phyloP scores from a whole-genome alignment of 768 basidiomycete species.

The Boletus vinaceobasis region DNA sequence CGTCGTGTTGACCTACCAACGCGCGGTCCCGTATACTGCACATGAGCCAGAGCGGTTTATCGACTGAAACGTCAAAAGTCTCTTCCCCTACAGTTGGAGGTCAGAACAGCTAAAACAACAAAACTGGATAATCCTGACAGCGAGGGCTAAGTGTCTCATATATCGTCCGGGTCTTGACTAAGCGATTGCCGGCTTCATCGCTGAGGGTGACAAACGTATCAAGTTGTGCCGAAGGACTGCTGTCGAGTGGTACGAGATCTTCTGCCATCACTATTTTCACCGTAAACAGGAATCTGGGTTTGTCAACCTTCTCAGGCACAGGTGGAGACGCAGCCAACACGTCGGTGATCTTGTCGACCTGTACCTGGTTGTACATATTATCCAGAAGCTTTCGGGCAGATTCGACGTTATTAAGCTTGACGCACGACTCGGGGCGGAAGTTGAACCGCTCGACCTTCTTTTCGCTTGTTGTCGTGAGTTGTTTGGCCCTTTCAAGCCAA shows the following conservation, averaged over 20 bases:
- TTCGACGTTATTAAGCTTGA: slow-evolving; percentile 97
- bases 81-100: slow-evolving; percentile 76
- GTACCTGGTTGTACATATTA: slow-evolving; percentile 89
- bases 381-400: slow-evolving; percentile 88
- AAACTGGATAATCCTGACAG: slow-evolving; percentile 52
- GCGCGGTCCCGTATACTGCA: slow-evolving; percentile 90
- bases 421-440: slow-evolving; percentile 89
- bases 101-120: slow-evolving; percentile 3
- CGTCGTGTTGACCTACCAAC: slow-evolving; percentile 89
- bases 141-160: slow-evolving; percentile 89
- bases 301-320: slow-evolving; percentile 65
- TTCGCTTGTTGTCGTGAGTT: slow-evolving; percentile 72
- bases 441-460: slow-evolving; percentile 95
- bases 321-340: slow-evolving; percentile 59
- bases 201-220: slow-evolving; percentile 95
- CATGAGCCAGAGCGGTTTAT: slow-evolving; percentile 96
- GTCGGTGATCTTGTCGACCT: slow-evolving; percentile 81
- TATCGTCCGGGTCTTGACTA: slow-evolving; percentile 94
- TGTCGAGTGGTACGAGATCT: slow-evolving; percentile 73
- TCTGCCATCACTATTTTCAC: slow-evolving; percentile 94
- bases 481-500: slow-evolving; percentile 83
- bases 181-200: slow-evolving; percentile 83
- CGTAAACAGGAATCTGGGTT: slow-evolving; percentile 78
- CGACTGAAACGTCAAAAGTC: slow-evolving; percentile 91
- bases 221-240: slow-evolving; percentile 71